Base-by-base conservation (phyloP, 768 basidiomycete genomes). In the Trametes punicea region DNA sequence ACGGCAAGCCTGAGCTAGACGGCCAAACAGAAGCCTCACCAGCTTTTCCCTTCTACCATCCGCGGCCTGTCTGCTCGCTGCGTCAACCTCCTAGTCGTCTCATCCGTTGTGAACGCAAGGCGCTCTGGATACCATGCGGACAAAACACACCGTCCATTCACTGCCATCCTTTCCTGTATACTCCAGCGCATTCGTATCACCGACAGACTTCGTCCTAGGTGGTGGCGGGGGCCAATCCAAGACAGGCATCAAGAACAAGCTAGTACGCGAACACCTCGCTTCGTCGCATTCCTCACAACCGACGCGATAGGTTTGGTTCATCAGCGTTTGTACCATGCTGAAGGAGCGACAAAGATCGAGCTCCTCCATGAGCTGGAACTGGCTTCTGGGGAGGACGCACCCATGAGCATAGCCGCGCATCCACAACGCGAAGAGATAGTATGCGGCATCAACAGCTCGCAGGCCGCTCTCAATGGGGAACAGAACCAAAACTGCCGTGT, bases 191-290 rank as follows among this genome's bases (percentile, higher is more conserved):
- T 98, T 95, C 73, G 67, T 90, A 9, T 79, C 85, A 0, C 78
- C 85, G n/a, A 75, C 81, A 21, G 76, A 81, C 23, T 73, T 98
- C 18, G 77, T 95, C 2, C 76, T 96, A 6, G 96, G 93, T 1
- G 97, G 95, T 4, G 97, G 97, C 18, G 90, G 90, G 1, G 96
- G 96, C 16, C 81, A 90, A 11, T 83, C 88, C 9, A 82, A 82
- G 59, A 93, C 81, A 49, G 97, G 97, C 3, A 88, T 99, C 57
- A 91, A 93, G 76, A 99, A 99, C 74, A 92, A 93, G 70, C 73
- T 99, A 62, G 96, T 92, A 61, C 66, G 88, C 75, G 15, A 25
- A 10, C 16, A 26, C 4, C 33, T 3, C 29, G 8, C 13, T 40
- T 3, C 16, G 36, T 7, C 31, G 18, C 39, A 20, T 29, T 18